Percentiles rank a stretch among this genome's conserved stretches.
These are phyloP conservation scores for Tuber melanosporum DNA, from an alignment of 495 filamentous ascomycete species.

Conservation along the genomic window DNA sequence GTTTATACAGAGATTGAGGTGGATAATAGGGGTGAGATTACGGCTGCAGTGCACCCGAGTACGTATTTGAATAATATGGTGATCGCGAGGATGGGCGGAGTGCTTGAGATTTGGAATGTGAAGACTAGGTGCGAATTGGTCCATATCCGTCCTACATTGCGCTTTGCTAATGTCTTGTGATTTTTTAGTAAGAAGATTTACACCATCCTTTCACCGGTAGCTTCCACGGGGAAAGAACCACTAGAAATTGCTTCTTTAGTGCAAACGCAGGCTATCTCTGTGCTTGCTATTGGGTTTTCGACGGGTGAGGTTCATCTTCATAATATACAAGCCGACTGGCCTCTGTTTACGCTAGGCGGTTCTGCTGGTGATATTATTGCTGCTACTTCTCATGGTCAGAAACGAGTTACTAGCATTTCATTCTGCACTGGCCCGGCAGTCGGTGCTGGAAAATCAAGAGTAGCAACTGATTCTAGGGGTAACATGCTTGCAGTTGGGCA, in stretches of 20 bases:
- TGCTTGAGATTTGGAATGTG: constrained; percentile 94
- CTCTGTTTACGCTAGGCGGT: constrained; percentile 59
- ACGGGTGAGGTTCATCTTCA: constrained; percentile 70
- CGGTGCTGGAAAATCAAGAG: constrained; percentile 60
- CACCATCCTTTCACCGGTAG: constrained; percentile 63
- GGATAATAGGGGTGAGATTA: constrained; percentile 23
- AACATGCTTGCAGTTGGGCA: constrained; percentile 43
- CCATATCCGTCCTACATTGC: neutral
- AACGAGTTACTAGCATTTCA: constrained; percentile 65
- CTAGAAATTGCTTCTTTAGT: constrained; percentile 77
- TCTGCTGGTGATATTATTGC: constrained; percentile 45
- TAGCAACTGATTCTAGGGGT: constrained; percentile 82
- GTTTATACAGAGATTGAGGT: constrained; percentile 61
- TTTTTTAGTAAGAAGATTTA: constrained; percentile 63
- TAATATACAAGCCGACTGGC: constrained; percentile 68
- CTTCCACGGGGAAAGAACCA: constrained; percentile 47
- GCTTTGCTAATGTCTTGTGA: constrained; percentile 10
- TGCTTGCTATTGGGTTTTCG: constrained; percentile 82
- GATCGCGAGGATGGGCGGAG: constrained; percentile 76
- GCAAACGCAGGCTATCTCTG: constrained; percentile 70
- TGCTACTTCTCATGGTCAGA: constrained; percentile 45
- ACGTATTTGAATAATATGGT: constrained; percentile 96
- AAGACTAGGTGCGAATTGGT: constrained; percentile 56
- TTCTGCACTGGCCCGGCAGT: constrained; percentile 90
- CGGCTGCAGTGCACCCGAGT: constrained; percentile 34